These are phyloP conservation scores for Flaveria linearis DNA, from an alignment of 129 eudicot genomes.

Conservation along the genomic window DNA sequence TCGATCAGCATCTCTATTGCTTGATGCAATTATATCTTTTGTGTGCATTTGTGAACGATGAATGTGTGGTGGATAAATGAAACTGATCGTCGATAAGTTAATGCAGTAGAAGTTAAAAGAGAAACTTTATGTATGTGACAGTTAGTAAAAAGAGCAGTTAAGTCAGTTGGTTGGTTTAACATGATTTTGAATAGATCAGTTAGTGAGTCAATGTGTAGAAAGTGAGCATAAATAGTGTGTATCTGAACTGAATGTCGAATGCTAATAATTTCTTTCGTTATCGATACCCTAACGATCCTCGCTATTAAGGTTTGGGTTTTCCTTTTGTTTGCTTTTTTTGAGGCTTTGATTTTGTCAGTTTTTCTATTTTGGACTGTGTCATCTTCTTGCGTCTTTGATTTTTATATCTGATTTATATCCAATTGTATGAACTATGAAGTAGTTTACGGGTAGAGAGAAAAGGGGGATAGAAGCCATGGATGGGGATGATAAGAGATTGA, in stretches of 20 bases:
- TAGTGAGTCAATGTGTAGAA: neutral
- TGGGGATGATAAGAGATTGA: too few relatives aligned
- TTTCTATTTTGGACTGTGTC: too few relatives aligned
- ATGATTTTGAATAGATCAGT: neutral
- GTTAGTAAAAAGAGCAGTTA: neutral
- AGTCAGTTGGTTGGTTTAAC: neutral
- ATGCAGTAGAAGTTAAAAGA: neutral
- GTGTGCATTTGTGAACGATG: conserved; percentile 12
- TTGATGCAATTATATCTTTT: neutral
- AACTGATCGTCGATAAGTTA: neutral
- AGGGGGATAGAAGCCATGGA: too few relatives aligned
- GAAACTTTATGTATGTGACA: too few relatives aligned
- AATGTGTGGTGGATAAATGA: neutral
- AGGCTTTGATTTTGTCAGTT: too few relatives aligned
- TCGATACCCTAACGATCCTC: too few relatives aligned
- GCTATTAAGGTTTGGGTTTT: too few relatives aligned
- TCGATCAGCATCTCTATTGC: neutral
- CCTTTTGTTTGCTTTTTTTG: too few relatives aligned
- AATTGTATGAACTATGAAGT: too few relatives aligned
- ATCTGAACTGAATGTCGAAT: neutral
- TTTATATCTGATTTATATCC: too few relatives aligned
- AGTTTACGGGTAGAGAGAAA: too few relatives aligned
- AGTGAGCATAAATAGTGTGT: neutral
- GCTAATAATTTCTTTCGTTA: neutral
- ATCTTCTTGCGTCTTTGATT: too few relatives aligned